A percentile compares a stretch with the other conserved stretches of the same genome.
phyloP scores from a whole-genome alignment of 768 basidiomycete species.

The Erythrobasidium yunnanense region DNA sequence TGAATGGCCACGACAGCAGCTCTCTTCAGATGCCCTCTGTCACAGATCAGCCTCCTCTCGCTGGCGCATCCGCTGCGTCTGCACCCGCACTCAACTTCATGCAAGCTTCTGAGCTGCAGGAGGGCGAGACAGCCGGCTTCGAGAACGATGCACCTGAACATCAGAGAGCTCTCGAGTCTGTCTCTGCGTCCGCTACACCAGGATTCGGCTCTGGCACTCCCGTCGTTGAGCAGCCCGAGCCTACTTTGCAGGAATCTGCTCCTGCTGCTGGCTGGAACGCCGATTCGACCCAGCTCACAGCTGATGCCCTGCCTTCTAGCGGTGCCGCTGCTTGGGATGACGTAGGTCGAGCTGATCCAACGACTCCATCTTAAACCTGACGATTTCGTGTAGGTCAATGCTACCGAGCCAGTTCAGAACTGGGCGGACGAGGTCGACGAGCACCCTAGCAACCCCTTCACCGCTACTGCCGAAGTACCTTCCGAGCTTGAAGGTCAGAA shows the following conservation, averaged over 20 bases:
- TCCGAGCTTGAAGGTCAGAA: neutral
- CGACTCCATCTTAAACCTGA: neutral
- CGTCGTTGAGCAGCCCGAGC: neutral
- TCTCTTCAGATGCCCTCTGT: neutral
- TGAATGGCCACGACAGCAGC: conserved; percentile 23
- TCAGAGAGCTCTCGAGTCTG: neutral
- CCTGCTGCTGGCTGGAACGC: neutral
- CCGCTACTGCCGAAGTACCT: conserved; percentile 13
- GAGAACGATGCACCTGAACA: neutral
- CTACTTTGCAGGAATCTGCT: neutral
- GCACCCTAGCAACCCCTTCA: neutral
- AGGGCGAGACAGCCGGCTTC: neutral
- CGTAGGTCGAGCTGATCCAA: neutral
- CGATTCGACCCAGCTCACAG: neutral
- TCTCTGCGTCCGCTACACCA: conserved; percentile 12
- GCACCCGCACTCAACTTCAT: conserved; percentile 29
- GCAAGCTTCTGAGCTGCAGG: conserved; percentile 33
- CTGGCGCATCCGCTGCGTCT: neutral
- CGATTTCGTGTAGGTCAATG: neutral
- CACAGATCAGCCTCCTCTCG: neutral
- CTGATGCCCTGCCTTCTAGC: neutral
- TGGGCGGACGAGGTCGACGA: conserved; percentile 34
- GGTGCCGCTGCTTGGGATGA: neutral
- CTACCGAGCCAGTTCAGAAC: conserved; percentile 26
- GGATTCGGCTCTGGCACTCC: conserved; percentile 22